A percentile compares a stretch with the other conserved stretches of the same genome.
Evolutionary conservation across 2,329 filamentous ascomycete species (phyloP).

Genomic region (Alternaria brassicae): DNA sequence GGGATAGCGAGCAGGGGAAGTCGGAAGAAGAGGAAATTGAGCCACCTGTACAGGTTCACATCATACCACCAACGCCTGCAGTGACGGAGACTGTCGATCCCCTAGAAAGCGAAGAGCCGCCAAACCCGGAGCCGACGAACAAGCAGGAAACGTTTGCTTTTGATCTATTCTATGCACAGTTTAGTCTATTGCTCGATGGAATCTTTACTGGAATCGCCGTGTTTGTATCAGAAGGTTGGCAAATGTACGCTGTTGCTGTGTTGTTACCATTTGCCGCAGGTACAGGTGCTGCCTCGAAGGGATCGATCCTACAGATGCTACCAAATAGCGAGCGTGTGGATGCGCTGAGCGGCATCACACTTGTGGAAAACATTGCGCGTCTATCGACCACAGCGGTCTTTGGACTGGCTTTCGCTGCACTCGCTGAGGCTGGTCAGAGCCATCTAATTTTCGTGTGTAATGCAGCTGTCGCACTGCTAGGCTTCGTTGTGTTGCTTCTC

Average conservation of each 20-base stretch:
- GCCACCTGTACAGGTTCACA: slow-evolving; percentile 30
- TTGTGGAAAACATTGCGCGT: slow-evolving; percentile 73
- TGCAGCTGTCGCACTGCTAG: slow-evolving; percentile 64
- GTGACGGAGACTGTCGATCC: slow-evolving; percentile 56
- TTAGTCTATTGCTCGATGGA: slow-evolving; percentile 70
- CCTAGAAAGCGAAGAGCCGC: slow-evolving; percentile 59
- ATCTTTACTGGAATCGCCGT: slow-evolving; percentile 68
- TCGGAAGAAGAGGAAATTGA: slow-evolving; percentile 15
- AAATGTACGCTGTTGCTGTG: slow-evolving; percentile 71
- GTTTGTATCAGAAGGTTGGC: slow-evolving; percentile 69
- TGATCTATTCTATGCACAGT: slow-evolving; percentile 71
- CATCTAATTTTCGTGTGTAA: slow-evolving; percentile 73
- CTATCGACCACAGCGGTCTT: slow-evolving; percentile 70
- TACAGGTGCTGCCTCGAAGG: slow-evolving; percentile 73
- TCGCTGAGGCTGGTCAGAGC: slow-evolving; percentile 66
- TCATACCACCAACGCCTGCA: slow-evolving; percentile 33
- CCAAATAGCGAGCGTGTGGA: slow-evolving; percentile 67
- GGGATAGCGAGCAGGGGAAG: slow-evolving; percentile 29
- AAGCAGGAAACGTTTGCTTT: slow-evolving; percentile 64
- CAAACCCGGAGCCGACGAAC: slow-evolving; percentile 42
- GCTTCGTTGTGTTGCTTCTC: slow-evolving; percentile 56
- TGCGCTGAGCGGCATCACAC: slow-evolving; percentile 71
- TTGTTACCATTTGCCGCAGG: slow-evolving; percentile 73
- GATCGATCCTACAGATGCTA: slow-evolving; percentile 76
- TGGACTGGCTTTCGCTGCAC: slow-evolving; percentile 69